Percentiles rank a stretch among this genome's conserved stretches.
These are phyloP conservation scores for Daldinia grandis DNA, from an alignment of 495 filamentous ascomycete genomes.

Conservation along the genomic window DNA sequence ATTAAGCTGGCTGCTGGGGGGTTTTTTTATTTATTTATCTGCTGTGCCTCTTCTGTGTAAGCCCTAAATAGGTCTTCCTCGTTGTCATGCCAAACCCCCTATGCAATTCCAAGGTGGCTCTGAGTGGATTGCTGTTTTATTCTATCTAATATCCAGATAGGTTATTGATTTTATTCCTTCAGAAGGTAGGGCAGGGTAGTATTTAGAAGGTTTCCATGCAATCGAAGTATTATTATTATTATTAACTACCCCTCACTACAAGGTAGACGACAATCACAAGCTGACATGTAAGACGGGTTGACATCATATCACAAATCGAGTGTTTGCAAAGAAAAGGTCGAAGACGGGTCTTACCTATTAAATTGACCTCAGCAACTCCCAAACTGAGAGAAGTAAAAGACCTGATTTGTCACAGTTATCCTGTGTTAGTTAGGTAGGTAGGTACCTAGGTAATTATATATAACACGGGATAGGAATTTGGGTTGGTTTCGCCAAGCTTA, in stretches of 20 bases:
- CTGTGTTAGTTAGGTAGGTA: no score
- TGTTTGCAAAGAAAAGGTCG: neutral
- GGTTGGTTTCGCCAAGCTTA: neutral
- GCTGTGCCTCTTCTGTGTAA: neutral
- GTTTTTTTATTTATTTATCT: neutral
- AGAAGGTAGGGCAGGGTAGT: slow-evolving; percentile 13
- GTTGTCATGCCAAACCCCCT: neutral
- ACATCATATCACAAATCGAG: neutral
- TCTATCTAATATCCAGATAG: neutral
- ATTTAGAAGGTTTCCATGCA: slow-evolving; percentile 29
- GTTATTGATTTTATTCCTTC: slow-evolving; percentile 9
- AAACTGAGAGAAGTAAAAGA: neutral
- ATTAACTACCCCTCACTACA: slow-evolving; percentile 19
- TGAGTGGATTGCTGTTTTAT: neutral
- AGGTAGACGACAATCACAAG: neutral
- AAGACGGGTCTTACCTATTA: no score
- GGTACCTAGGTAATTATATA: neutral
- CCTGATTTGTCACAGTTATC: neutral
- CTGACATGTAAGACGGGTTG: slow-evolving; percentile 7
- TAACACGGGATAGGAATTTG: neutral
- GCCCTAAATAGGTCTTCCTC: neutral
- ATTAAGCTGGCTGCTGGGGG: neutral
- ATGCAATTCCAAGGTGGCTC: neutral
- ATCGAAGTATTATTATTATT: neutral
- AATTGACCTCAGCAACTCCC: neutral